phyloP scores from a whole-genome alignment of 768 basidiomycete species.

The Hemileccinum rubropunctum region DNA sequence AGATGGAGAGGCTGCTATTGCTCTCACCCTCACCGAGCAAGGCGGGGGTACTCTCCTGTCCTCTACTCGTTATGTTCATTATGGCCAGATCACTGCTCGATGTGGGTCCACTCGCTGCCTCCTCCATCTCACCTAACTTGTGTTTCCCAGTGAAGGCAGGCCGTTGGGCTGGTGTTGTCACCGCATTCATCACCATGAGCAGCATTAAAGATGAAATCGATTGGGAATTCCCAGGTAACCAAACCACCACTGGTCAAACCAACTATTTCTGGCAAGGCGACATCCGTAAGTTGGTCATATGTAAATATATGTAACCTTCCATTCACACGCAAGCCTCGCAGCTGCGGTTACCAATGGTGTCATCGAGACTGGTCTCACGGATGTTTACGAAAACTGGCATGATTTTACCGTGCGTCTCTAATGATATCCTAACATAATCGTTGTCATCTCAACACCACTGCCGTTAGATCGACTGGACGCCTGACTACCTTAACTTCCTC shows the following conservation, averaged over 20 bases:
- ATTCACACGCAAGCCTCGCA: constrained; percentile 17
- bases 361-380: constrained; percentile 46
- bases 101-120: constrained; percentile 33
- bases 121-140: background rate
- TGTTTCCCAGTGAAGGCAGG: constrained; percentile 64
- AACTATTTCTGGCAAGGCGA: constrained; percentile 80
- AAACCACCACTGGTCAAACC: constrained; percentile 65
- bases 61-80: constrained; percentile 79
- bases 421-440: background rate
- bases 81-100: constrained; percentile 69
- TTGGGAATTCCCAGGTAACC: constrained; percentile 76
- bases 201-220: constrained; percentile 85
- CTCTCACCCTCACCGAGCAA: constrained; percentile 59
- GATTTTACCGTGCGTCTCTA: constrained; percentile 60
- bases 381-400: constrained; percentile 71
- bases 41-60: constrained; percentile 79
- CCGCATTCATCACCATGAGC: constrained; percentile 84
- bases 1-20: constrained; percentile 58
- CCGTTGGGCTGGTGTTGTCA: constrained; percentile 77
- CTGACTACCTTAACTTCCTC: constrained; percentile 58
- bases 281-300: constrained; percentile 47
- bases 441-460: background rate
- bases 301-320: background rate
- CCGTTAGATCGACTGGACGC: constrained; percentile 77
- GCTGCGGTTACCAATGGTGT: constrained; percentile 49